Evolutionary conservation across 495 filamentous ascomycete species (phyloP), one percentile per base, ranked within the genome.

Genomic region (Letharia columbiana): DNA sequence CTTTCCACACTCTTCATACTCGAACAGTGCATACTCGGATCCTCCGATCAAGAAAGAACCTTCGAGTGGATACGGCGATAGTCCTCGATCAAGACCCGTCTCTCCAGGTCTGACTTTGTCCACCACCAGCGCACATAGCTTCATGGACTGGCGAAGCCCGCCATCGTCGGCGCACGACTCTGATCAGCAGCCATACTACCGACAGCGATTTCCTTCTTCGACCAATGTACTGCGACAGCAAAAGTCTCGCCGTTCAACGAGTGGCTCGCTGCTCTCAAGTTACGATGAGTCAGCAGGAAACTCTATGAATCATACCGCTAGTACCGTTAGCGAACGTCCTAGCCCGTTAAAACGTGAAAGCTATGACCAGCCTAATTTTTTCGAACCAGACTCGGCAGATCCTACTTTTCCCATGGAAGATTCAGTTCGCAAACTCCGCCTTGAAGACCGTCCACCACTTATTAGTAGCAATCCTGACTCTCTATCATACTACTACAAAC

Each of bases 401-500:
- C 47, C 64, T 17, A 70, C 68, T 63, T 89, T 89, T 61, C 78
- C 83, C 23, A 84, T 88, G 69, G 89, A 91, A 66, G 87, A 91
- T 57, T 81, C 80, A 7, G 74, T 86, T 60, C 80, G 81, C 57
- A 81, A 84, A 60, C 77, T 89, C 62, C 79, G 84, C 67, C 79
- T 91, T 63, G 85, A 88, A 54, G 83, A 85, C 68, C 78, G 78
- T 8, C 76, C 80, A 11, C 80, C 80, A 37, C 79, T 76, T 23
- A n/a, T 9, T 23, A 67, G 33, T 57, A 69, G 76, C 61, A 62
- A 78, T 63, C 54, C 65, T 42, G 63, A 68, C 28, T 49, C 67
- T 40, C 20, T 37, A 45, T 18, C 45, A 7, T 66, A 56, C 40
- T 54, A 50, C 17, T 47, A 63, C 50, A 49, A 28, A 40, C 50